Evolutionary conservation across 75 land plant genomes (phyloP).

Genomic region (Azolla pinnata): DNA sequence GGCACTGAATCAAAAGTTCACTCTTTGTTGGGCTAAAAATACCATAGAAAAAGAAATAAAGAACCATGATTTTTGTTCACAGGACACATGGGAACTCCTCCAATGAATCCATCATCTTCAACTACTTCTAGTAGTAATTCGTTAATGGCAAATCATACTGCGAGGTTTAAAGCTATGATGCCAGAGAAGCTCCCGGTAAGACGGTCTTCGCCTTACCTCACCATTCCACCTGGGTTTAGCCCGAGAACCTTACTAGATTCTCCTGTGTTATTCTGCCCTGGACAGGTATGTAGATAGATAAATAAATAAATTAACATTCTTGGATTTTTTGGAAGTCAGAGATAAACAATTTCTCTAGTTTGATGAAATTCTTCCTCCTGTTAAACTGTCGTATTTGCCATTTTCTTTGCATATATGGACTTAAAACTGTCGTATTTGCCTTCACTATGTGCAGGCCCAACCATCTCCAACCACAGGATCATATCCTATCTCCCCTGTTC

Average conservation of each 20-base stretch:
- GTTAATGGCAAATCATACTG: no score
- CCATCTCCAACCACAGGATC: conserved; percentile 29
- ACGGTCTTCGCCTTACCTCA: conserved; percentile 10
- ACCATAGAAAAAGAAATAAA: no score
- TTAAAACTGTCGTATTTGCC: not conserved
- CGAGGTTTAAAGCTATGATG: conserved; percentile 19
- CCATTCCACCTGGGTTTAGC: conserved; percentile 26
- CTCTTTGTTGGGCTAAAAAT: no score
- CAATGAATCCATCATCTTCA: conserved; percentile 8
- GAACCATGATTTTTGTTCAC: no score
- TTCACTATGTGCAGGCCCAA: conserved; percentile 8
- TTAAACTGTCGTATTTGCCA: not conserved
- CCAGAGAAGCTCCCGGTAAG: conserved; percentile 24
- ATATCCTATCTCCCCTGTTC: conserved; percentile 14
- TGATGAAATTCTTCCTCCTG: not conserved
- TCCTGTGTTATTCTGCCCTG: conserved; percentile 16
- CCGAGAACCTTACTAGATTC: conserved; percentile 27
- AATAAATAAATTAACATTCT: no score
- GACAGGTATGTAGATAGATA: conserved; percentile 14
- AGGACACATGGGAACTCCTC: no score
- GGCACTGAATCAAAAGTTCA: no score
- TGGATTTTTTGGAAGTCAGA: not conserved
- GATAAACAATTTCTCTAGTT: not conserved
- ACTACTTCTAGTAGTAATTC: not conserved
- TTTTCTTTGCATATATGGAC: not conserved